These are phyloP conservation scores for Gastrolobium villosum DNA, from an alignment of 306 rosid species.

Conservation along the genomic window DNA sequence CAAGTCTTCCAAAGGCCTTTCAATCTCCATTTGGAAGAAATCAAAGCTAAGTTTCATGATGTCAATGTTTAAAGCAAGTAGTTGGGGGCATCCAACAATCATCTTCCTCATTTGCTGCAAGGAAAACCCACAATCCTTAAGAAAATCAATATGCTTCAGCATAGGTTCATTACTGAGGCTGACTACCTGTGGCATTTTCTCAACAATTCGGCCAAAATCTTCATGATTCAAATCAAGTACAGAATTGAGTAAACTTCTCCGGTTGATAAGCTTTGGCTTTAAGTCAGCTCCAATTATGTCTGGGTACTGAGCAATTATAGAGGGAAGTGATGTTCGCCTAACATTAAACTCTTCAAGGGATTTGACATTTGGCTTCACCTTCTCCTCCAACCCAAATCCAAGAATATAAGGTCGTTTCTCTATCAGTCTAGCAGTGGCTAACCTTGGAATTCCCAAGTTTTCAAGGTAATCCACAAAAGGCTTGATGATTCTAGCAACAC, in stretches of 20 bases:
- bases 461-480: slow-evolving; percentile 93
- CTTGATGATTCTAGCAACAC: slow-evolving; percentile 89
- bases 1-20: slow-evolving; percentile 84
- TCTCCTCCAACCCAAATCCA: slow-evolving; percentile 80
- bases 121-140: slow-evolving; percentile 80
- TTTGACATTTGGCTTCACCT: slow-evolving; percentile 83
- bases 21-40: slow-evolving; percentile 77
- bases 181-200: slow-evolving; percentile 94
- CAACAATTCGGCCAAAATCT: slow-evolving; percentile 84
- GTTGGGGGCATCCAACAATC: slow-evolving; percentile 85
- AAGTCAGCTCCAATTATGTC: slow-evolving; percentile 87
- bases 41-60: slow-evolving; percentile 81
- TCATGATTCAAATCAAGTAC: slow-evolving; percentile 65
- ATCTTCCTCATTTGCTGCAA: slow-evolving; percentile 68
- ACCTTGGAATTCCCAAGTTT: slow-evolving; percentile 83
- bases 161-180: slow-evolving; percentile 76
- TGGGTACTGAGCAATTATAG: slow-evolving; percentile 87
- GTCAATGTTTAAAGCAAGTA: slow-evolving; percentile 91
- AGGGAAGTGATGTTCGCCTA: slow-evolving; percentile 66
- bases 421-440: slow-evolving; percentile 90
- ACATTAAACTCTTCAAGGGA: slow-evolving; percentile 80
- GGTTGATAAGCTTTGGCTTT: slow-evolving; percentile 68
- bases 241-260: slow-evolving; percentile 70
- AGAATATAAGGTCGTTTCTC: slow-evolving; percentile 90
- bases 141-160: slow-evolving; percentile 83